phyloP scores from a whole-genome alignment of 2,329 filamentous ascomycete genomes.

The Aspergillus sp. region DNA sequence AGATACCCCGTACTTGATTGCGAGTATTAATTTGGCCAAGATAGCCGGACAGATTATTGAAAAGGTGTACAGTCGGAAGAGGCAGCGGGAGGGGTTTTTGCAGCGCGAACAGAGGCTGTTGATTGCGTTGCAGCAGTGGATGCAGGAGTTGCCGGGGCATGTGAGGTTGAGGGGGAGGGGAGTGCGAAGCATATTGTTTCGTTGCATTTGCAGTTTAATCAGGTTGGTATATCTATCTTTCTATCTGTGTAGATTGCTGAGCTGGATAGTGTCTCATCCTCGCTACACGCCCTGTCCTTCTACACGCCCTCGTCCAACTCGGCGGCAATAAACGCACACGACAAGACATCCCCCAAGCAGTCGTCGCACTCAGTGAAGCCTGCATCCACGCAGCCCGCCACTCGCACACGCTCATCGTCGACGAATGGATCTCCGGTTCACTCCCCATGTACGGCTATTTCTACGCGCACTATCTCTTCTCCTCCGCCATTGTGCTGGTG shows the following conservation, averaged over 20 bases:
- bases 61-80: slow-evolving; percentile 21
- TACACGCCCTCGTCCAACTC: slow-evolving; percentile 24
- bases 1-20: slow-evolving; percentile 23
- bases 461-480: slow-evolving; percentile 31
- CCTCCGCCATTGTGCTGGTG: slow-evolving; percentile 25
- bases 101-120: slow-evolving; percentile 29
- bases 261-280: slow-evolving; percentile 28
- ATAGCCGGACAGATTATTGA: slow-evolving; percentile 22
- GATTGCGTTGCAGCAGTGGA: slow-evolving; percentile 26
- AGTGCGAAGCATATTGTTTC: slow-evolving; percentile 18
- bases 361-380: slow-evolving; percentile 25
- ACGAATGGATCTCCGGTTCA: slow-evolving; percentile 27
- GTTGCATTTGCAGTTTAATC: slow-evolving; percentile 30
- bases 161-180: slow-evolving; percentile 16
- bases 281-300: slow-evolving; percentile 29
- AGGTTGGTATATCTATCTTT: slow-evolving; percentile 13
- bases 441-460: slow-evolving; percentile 30
- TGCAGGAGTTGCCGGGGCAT: slow-evolving; percentile 22
- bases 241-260: neutral
- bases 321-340: slow-evolving; percentile 3
- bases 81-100: slow-evolving; percentile 21
- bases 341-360: slow-evolving; percentile 13
- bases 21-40: slow-evolving; percentile 24
- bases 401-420: slow-evolving; percentile 24
- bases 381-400: slow-evolving; percentile 28